Evolutionary conservation across 805 yeast species (phyloP).

Genomic region (Tetrapisispora arboricola): DNA sequence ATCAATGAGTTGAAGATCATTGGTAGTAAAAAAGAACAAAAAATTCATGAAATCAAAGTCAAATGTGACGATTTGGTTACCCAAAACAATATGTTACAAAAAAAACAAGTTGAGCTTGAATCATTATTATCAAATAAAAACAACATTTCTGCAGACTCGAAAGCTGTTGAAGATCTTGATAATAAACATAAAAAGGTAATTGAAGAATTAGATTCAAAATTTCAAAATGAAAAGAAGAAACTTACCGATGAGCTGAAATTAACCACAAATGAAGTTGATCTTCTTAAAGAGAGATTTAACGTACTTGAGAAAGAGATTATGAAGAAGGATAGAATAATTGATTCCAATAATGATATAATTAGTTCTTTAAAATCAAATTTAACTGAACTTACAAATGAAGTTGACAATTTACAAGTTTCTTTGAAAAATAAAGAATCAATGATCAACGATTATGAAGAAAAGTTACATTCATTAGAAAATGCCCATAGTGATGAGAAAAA

Average conservation of each 20-base stretch:
- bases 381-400: neutral
- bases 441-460: neutral
- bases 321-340: neutral
- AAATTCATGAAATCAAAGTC: slow-evolving; percentile 10
- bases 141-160: neutral
- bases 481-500: neutral
- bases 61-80: slow-evolving; percentile 9
- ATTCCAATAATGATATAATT: neutral
- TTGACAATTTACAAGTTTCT: neutral
- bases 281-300: neutral
- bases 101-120: neutral
- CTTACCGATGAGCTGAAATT: neutral
- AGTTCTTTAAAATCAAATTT: slow-evolving; percentile 5
- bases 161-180: neutral
- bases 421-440: neutral
- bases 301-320: neutral
- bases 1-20: slow-evolving; percentile 16
- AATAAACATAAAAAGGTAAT: neutral
- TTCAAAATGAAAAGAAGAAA: slow-evolving; percentile 2
- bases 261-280: neutral
- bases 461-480: no score
- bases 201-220: neutral
- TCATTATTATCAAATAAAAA: neutral
- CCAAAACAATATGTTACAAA: slow-evolving; percentile 1
- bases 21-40: slow-evolving; percentile 7